Evolutionary conservation across 2,329 filamentous ascomycete genomes (phyloP), one percentile per base, ranked within the genome.

Genomic region (Pochonia chlamydosporia): DNA sequence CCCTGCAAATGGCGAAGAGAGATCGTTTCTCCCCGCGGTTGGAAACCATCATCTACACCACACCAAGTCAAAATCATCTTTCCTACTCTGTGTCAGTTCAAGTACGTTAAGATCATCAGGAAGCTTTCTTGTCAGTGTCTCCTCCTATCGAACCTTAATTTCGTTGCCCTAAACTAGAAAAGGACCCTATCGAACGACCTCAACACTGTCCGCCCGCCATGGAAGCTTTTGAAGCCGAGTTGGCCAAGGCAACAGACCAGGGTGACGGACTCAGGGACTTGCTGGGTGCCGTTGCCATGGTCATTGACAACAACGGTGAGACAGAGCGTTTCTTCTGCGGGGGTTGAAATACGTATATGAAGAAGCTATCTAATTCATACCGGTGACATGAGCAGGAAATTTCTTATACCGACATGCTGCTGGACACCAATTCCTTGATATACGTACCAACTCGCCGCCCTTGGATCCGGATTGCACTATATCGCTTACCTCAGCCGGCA

Each of bases 401-500:
- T 48, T 44, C 40, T 43, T 48, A 44, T 48, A 48, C 40, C 46
- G 35, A 40, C 46, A 44, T 48, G 40, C 46, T 43, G 46, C 46
- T 48, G 46, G 46, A 44, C 46, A 20, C 40, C 46, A 48, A 40
- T 36, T 43, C 16, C 46, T 48, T 43, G 46, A 48, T 44, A n/a
- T n/a, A n/a, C n/a, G n/a, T n/a, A 24, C 28, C 41, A 23, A 48
- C 25, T 48, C 46, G 46, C 46, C 46, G 20, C 40, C 28, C 14
- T 44, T 48, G 26, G 46, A 48, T 42, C 40, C 40, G 43, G 46
- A 48, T 44, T 48, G 46, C 46, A 48, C 46, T n/a, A 37, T 48
- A 24, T 43, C 40, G 25, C 46, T 48, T 18, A 42, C 46, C 21
- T 48, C 46, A 14, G 46, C 46, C 4, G 46, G 46, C 46, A 43